A percentile compares a stretch with the other conserved stretches of the same genome.
Evolutionary conservation across 2,329 filamentous ascomycete genomes (phyloP).

Genomic region (Verticillium longisporum): DNA sequence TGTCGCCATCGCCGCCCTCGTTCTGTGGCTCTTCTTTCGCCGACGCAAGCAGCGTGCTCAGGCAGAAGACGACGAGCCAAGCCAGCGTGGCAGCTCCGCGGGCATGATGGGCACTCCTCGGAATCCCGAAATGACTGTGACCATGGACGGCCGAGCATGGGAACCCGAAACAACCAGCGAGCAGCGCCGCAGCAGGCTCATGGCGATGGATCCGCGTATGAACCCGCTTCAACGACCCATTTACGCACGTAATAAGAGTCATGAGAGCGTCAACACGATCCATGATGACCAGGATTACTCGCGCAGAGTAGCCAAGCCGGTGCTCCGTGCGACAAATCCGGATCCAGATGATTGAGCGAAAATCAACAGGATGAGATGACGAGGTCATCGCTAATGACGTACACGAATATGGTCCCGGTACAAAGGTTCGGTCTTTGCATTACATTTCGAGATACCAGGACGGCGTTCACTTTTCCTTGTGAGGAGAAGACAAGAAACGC

Average conservation of each 20-base stretch:
- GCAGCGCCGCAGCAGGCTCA: slow-evolving; percentile 39
- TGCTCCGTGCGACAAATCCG: slow-evolving; percentile 57
- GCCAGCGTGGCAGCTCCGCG: slow-evolving; percentile 40
- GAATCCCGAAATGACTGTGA: slow-evolving; percentile 32
- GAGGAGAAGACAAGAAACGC: neutral
- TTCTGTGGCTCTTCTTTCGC: slow-evolving; percentile 36
- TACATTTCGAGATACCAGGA: slow-evolving; percentile 15
- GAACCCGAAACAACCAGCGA: slow-evolving; percentile 6
- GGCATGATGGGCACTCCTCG: slow-evolving; percentile 38
- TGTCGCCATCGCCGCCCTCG: slow-evolving; percentile 26
- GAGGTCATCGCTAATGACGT: slow-evolving; percentile 10
- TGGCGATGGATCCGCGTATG: slow-evolving; percentile 57
- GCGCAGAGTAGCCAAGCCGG: slow-evolving; percentile 47
- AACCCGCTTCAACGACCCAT: slow-evolving; percentile 53
- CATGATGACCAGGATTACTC: slow-evolving; percentile 62
- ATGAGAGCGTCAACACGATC: slow-evolving; percentile 57
- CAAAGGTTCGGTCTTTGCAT: slow-evolving; percentile 10
- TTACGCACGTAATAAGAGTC: slow-evolving; percentile 52
- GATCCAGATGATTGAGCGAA: slow-evolving; percentile 36
- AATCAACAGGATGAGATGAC: neutral
- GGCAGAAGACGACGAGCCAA: slow-evolving; percentile 24
- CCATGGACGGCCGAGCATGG: slow-evolving; percentile 14
- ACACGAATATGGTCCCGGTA: slow-evolving; percentile 11
- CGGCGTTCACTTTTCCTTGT: slow-evolving; percentile 10
- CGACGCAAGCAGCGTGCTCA: slow-evolving; percentile 36